phyloP scores from a whole-genome alignment of 169 alveolate species.

The Cystoisospora suis region DNA sequence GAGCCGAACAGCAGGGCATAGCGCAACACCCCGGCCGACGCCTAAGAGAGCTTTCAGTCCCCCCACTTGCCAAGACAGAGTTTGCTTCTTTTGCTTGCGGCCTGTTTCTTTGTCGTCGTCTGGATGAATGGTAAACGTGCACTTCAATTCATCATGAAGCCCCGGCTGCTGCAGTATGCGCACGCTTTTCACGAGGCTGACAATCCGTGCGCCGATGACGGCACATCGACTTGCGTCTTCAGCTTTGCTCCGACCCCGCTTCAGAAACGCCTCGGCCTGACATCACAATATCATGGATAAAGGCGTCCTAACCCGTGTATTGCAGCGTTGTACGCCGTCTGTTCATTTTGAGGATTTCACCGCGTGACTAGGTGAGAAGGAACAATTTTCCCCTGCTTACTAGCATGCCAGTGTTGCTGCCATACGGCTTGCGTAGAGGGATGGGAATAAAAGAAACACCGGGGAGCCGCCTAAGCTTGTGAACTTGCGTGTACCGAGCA shows the following conservation, averaged over 20 bases:
- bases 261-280: not conserved
- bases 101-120: not conserved
- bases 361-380: no score
- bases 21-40: conserved; percentile 21
- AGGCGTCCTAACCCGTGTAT: no score
- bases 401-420: no score
- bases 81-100: not conserved
- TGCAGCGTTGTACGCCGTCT: no score
- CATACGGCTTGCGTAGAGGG: no score
- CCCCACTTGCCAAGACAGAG: not conserved
- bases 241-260: not conserved
- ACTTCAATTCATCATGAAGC: not conserved
- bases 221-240: no score
- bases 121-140: not conserved
- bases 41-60: conserved; percentile 5
- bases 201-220: not conserved
- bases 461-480: no score
- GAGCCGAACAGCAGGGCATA: conserved; percentile 3
- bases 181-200: not conserved
- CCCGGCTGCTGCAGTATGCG: conserved; percentile 22
- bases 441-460: no score
- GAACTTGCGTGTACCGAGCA: no score
- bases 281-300: no score
- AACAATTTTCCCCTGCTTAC: no score
- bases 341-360: no score